Percentiles rank a stretch among this genome's conserved stretches.
These are phyloP conservation scores for Xanthoconium stramineum DNA, from an alignment of 768 basidiomycete genomes.

Conservation along the genomic window DNA sequence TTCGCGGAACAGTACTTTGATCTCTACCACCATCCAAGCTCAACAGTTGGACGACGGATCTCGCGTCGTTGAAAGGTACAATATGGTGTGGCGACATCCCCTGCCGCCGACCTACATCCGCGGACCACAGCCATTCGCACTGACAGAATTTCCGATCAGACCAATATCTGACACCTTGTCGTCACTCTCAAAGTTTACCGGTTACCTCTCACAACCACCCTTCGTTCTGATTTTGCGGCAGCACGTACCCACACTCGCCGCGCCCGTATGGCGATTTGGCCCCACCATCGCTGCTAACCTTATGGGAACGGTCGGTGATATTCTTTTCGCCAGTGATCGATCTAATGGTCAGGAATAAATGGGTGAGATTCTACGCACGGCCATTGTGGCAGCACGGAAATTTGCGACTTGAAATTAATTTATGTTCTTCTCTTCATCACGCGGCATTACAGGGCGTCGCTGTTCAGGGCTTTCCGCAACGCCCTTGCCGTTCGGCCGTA, in stretches of 20 bases:
- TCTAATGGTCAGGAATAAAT: background rate
- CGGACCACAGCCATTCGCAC: background rate
- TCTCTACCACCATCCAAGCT: too few species aligned
- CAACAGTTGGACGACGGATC: too few species aligned
- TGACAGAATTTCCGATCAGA: background rate
- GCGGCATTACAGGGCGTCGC: background rate
- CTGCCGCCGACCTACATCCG: background rate
- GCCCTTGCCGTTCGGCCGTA: background rate
- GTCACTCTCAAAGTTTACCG: too few species aligned
- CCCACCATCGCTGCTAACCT: background rate
- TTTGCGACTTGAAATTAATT: background rate
- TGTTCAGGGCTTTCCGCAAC: background rate
- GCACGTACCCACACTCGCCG: too few species aligned
- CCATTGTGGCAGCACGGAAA: slow-evolving; percentile 7
- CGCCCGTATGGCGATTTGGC: too few species aligned
- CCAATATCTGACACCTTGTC: too few species aligned
- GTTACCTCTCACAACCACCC: too few species aligned
- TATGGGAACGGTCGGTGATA: background rate
- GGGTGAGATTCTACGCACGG: background rate
- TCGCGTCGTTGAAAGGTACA: too few species aligned
- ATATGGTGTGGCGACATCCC: too few species aligned
- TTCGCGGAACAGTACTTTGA: slow-evolving; percentile 12
- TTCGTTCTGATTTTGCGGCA: too few species aligned
- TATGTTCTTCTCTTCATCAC: background rate
- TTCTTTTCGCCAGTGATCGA: background rate